Conservation (phyloP, 352 stramenopile genomes). For the Globisporangium parvum region DNA sequence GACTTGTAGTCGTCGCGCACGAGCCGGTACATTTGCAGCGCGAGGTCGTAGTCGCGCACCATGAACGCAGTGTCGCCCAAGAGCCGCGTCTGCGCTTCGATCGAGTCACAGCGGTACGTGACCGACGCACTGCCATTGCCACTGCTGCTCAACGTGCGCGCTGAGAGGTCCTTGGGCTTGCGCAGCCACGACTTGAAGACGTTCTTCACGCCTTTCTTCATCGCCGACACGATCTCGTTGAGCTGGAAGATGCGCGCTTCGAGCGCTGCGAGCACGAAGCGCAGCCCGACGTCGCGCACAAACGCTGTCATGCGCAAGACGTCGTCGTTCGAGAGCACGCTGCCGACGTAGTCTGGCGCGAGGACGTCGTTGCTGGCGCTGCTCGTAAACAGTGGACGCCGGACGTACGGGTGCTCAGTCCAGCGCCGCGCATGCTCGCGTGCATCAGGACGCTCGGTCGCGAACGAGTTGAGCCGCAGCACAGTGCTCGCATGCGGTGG, state of each 20-base stretch:
- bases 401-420: constrained; percentile 59
- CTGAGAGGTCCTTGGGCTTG: constrained; percentile 76
- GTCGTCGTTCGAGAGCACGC: constrained; percentile 63
- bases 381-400: constrained; percentile 34
- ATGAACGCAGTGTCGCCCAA: constrained; percentile 89
- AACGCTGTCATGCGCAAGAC: constrained; percentile 57
- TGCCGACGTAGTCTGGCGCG: constrained; percentile 24
- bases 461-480: constrained; percentile 62
- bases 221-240: constrained; percentile 85
- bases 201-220: constrained; percentile 91
- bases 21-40: constrained; percentile 87
- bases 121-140: constrained; percentile 19
- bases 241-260: constrained; percentile 82
- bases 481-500: constrained; percentile 39
- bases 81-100: constrained; percentile 86
- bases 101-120: constrained; percentile 77
- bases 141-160: constrained; percentile 18
- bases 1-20: constrained; percentile 89
- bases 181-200: constrained; percentile 89
- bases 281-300: constrained; percentile 68
- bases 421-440: constrained; percentile 28
- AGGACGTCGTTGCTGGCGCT: constrained; percentile 28
- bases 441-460: constrained; percentile 21
- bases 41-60: constrained; percentile 86
- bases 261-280: constrained; percentile 74